Base-by-base conservation (phyloP, 2,329 filamentous ascomycete species). In the Orbilia oligospora region DNA sequence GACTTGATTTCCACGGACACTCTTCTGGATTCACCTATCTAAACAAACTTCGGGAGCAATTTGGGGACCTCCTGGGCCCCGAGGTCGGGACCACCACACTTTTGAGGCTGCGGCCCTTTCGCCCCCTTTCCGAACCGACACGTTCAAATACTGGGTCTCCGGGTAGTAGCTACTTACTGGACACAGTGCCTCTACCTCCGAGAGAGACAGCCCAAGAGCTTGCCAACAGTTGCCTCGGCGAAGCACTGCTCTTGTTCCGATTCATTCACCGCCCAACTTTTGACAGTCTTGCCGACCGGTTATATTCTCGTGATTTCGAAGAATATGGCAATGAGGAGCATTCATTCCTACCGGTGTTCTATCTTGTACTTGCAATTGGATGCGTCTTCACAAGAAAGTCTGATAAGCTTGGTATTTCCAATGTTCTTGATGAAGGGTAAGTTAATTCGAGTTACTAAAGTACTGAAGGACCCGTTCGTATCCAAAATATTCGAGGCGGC, bases 1-100 rank as follows among this genome's bases (percentile, higher is more conserved):
- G 96, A 81, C 97, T 94, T 90, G 94, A 98, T 84, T 99, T 97
- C 82, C 93, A 97, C 83, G 96, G 96, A 58, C 92, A 93, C 80
- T 97, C 95, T 0, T 98, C 96, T 0, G 94, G 95, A 1, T 89
- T 94, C 51, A 93, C 95, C 80, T 99, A 97, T 84, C 88, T 97
- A 81, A 89, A 90, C 80, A 90, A 93, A 69, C 91, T 99, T 88
- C 91, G 93, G 82, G 92, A 97, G 82, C 92, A 97, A 83, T 93
- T 97, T 81, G 91, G 93, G 53, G 90, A 91, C 78, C 87, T 96
- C 80, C 88, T 96, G 58, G 91, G 91, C 20, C 88, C 89, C 48
- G 88, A 90, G 56, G 87, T 71, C 1, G 44, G 69, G 5, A 49
- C 64, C 2, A 76, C 48, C n/a, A 48, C 80, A 18, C 66, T 81